These are phyloP conservation scores for Ceratobasidium sp. DNA, from an alignment of 1,284 basidiomycete genomes.

Conservation along the genomic window DNA sequence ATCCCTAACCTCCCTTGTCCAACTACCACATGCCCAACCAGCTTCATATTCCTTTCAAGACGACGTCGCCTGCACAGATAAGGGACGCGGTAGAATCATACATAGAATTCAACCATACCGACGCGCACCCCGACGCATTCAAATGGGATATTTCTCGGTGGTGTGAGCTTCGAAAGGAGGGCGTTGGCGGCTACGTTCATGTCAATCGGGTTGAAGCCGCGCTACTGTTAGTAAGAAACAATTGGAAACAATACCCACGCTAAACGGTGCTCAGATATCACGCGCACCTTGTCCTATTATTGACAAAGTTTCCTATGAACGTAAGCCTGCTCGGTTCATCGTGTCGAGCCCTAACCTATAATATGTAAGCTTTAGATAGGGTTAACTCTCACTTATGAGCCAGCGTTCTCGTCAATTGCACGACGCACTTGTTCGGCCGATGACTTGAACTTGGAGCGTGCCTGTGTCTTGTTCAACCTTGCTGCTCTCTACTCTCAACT, in stretches of 20 bases:
- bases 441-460: constrained; percentile 81
- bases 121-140: constrained; percentile 90
- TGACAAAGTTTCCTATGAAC: constrained; percentile 73
- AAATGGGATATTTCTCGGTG: constrained; percentile 77
- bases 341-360: background rate
- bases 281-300: constrained; percentile 81
- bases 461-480: constrained; percentile 80
- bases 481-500: constrained; percentile 81
- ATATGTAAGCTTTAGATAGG: constrained; percentile 63
- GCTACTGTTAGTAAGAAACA: constrained; percentile 56
- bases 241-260: constrained; percentile 31
- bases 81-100: constrained; percentile 68
- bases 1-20: background rate
- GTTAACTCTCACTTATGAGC: constrained; percentile 76
- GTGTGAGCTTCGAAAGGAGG: constrained; percentile 71
- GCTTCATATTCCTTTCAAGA: constrained; percentile 78
- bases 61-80: constrained; percentile 66
- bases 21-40: constrained; percentile 73
- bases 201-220: constrained; percentile 59
- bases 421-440: constrained; percentile 67
- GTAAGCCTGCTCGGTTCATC: constrained; percentile 53
- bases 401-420: constrained; percentile 65
- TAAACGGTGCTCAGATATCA: constrained; percentile 69
- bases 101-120: constrained; percentile 69
- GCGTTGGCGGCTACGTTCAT: constrained; percentile 65